A percentile compares a stretch with the other conserved stretches of the same genome.
Evolutionary conservation across 768 basidiomycete species (phyloP).

Genomic region (Lactifluus volemus): DNA sequence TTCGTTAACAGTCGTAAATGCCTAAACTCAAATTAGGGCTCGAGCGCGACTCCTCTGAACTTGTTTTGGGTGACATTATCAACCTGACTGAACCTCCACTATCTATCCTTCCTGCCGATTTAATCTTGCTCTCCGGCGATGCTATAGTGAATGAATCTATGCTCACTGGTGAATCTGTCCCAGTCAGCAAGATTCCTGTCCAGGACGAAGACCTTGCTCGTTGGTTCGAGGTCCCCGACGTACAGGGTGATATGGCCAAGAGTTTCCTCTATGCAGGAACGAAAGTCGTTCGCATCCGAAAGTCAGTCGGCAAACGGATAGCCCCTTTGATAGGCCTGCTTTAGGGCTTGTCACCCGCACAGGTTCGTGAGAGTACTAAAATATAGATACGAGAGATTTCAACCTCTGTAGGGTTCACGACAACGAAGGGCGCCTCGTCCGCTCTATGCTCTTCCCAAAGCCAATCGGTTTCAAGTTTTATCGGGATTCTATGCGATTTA

Average conservation of each 20-base stretch:
- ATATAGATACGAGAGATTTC: background rate
- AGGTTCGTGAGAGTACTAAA: slow-evolving; percentile 36
- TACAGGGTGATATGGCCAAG: slow-evolving; percentile 56
- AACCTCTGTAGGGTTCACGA: slow-evolving; percentile 71
- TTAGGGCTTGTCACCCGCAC: slow-evolving; percentile 81
- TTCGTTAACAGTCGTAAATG: background rate
- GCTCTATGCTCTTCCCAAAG: slow-evolving; percentile 98
- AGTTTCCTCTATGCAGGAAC: slow-evolving; percentile 89
- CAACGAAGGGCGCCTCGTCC: slow-evolving; percentile 94
- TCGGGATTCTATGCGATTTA: slow-evolving; percentile 84
- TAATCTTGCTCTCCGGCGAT: slow-evolving; percentile 90
- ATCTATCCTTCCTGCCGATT: slow-evolving; percentile 75
- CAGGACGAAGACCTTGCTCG: slow-evolving; percentile 67
- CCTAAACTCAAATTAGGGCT: slow-evolving; percentile 42
- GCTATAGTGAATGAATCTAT: slow-evolving; percentile 98
- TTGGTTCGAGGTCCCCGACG: slow-evolving; percentile 61
- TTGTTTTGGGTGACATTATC: slow-evolving; percentile 90
- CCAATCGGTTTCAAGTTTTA: slow-evolving; percentile 99
- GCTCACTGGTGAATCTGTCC: slow-evolving; percentile 98
- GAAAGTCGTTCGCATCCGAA: slow-evolving; percentile 78
- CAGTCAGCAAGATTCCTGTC: slow-evolving; percentile 83
- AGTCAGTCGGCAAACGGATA: slow-evolving; percentile 41
- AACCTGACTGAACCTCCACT: slow-evolving; percentile 76
- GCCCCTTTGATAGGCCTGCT: slow-evolving; percentile 48
- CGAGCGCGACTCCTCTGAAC: slow-evolving; percentile 59